Evolutionary conservation across 768 basidiomycete species (phyloP).

Genomic region (Collybia mongolica): DNA sequence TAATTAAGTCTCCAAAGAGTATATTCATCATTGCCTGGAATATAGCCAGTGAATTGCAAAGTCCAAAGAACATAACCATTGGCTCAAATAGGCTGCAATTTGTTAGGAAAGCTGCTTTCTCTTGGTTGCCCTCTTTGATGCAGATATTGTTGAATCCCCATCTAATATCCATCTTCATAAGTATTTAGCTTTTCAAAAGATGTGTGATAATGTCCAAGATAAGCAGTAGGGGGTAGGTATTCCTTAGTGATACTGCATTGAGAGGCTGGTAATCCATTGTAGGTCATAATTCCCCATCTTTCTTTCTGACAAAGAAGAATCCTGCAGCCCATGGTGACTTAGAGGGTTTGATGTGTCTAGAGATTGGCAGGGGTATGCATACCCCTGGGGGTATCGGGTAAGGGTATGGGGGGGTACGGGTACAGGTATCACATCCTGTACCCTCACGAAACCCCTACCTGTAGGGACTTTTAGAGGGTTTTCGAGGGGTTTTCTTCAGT

Average conservation of each 20-base stretch:
- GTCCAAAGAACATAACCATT: conserved; percentile 34
- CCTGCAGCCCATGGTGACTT: neutral
- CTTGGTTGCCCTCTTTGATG: no score
- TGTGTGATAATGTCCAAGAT: conserved; percentile 26
- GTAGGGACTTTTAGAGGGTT: no score
- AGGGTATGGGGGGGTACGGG: no score
- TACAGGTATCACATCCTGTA: no score
- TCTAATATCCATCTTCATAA: conserved; percentile 38
- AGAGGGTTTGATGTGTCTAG: neutral
- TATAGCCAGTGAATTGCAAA: conserved; percentile 28
- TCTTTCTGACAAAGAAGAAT: neutral
- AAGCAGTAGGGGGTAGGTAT: conserved; percentile 33
- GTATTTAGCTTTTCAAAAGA: conserved; percentile 17
- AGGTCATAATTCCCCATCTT: neutral
- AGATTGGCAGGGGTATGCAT: no score
- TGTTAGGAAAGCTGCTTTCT: conserved; percentile 36
- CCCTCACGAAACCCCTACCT: no score
- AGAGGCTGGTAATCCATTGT: conserved; percentile 31
- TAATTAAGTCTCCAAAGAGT: conserved; percentile 21
- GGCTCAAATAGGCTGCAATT: conserved; percentile 30
- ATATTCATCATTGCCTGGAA: conserved; percentile 30
- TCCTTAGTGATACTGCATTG: conserved; percentile 32
- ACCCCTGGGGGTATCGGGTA: no score
- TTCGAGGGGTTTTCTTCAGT: no score
- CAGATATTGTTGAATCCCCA: conserved; percentile 33